A percentile compares a stretch with the other conserved stretches of the same genome.
Evolutionary conservation across 1,139 yeast genomes (phyloP).

Genomic region (Eremothecium gossypii): DNA sequence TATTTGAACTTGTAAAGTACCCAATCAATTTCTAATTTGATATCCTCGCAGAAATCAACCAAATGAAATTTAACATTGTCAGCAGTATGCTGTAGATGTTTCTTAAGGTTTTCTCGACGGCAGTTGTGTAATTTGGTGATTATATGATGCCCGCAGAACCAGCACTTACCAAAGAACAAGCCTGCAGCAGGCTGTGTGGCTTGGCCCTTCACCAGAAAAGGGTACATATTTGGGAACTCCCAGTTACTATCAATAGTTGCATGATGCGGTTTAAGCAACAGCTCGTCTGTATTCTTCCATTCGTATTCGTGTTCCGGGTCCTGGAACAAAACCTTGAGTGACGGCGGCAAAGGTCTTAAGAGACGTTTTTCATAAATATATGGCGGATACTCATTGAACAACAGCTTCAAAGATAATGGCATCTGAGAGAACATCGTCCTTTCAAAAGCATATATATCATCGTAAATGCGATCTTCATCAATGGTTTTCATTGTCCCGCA

Average conservation of each 20-base stretch:
- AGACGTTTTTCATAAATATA: constrained; percentile 5
- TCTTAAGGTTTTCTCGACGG: constrained; percentile 1
- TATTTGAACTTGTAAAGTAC: constrained; percentile 1
- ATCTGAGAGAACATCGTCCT: background rate
- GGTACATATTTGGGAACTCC: background rate
- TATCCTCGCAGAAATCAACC: constrained; percentile 2
- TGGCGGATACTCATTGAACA: constrained; percentile 1
- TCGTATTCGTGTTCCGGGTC: constrained; percentile 3
- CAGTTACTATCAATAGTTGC: background rate
- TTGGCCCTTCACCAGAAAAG: background rate
- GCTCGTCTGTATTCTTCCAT: background rate
- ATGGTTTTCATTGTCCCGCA: no score
- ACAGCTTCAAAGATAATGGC: background rate
- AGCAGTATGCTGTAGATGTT: background rate
- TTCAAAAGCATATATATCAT: constrained; percentile 1
- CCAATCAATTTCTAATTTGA: constrained; percentile 3
- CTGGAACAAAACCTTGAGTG: constrained; percentile 2
- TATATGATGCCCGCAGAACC: constrained; percentile 4
- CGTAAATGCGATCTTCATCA: constrained; percentile 2
- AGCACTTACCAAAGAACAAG: background rate
- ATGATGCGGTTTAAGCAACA: background rate
- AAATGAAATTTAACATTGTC: background rate
- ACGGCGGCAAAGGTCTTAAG: constrained; percentile 3
- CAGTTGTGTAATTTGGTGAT: constrained; percentile 2
- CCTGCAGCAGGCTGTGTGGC: background rate